Evolutionary conservation across 1,284 basidiomycete genomes (phyloP), one percentile per base, ranked within the genome.

Genomic region (Irpex lacteus): DNA sequence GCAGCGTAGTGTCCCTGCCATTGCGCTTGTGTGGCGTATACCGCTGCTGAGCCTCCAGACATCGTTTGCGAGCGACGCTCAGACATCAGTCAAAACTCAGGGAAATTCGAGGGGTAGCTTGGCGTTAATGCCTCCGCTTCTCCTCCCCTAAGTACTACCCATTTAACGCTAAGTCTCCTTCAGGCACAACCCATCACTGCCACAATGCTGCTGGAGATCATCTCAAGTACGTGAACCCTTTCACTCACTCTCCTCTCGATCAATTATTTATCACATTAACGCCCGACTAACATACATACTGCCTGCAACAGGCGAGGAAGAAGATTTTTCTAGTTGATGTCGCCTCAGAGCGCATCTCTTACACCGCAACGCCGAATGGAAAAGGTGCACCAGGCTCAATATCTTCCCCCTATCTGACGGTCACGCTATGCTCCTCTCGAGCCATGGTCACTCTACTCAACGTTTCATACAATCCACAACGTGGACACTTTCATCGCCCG

Each of bases 181-280:
- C 74, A 75, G 74, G 74, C 73, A 75, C 74, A 67, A 72, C n/a
- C 71, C 72, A 36, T 26, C 72, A 74, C 72, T 72, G 74, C 74
- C 74, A 72, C 73, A 72, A 73, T 69, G 70, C 58, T 66, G 64
- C 59, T 26, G 60, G 60, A 56, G 54, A 69, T 65, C 62, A 66
- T 64, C 65, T 44, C 50, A 49, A 47, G 44, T 52, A 18, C n/a
- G 50, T 52, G 50, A 56, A 36, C 54, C 13, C 11, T 36, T 56
- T 15, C 34, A 54, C 21, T 36, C 13, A 57, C 52, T 56, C 58
- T 54, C 63, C 32, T 60, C 65, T 67, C 60, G 68, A 67, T 66
- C 68, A 63, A 63, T 63, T 56, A 63, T 19, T 34, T 37, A 36
- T 15, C 40, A 13, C 15, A 47, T 37, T 56, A 63, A 60, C 60